Evolutionary conservation across 306 rosid genomes (phyloP).

Genomic region (Rosa persica): DNA sequence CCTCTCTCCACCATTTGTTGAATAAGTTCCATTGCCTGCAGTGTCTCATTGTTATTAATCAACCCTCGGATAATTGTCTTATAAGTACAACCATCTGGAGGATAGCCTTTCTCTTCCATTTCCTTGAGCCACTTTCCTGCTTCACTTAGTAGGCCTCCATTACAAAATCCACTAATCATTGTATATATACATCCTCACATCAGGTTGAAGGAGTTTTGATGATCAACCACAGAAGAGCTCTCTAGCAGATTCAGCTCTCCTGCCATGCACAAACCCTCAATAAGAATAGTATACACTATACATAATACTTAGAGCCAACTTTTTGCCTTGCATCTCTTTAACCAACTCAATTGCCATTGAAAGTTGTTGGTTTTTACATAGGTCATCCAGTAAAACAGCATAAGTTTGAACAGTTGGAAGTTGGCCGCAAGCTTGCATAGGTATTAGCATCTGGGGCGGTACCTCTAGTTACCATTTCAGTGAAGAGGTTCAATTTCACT

Average conservation of each 20-base stretch:
- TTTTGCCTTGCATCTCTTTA: background rate
- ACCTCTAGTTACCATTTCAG: no score
- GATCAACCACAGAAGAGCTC: background rate
- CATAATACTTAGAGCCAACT: background rate
- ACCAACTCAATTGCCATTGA: background rate
- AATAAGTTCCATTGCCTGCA: background rate
- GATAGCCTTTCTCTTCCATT: background rate
- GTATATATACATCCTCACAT: background rate
- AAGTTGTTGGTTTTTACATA: background rate
- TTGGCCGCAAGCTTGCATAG: background rate
- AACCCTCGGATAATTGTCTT: background rate
- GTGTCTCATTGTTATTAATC: background rate
- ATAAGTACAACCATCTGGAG: background rate
- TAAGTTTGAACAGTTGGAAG: constrained; percentile 1
- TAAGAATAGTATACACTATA: background rate
- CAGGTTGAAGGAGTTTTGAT: background rate
- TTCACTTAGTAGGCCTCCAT: background rate
- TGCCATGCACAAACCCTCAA: background rate
- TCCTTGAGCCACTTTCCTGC: background rate
- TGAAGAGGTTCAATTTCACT: no score
- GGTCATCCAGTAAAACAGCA: background rate
- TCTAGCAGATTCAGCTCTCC: background rate
- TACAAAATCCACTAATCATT: background rate
- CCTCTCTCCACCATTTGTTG: background rate
- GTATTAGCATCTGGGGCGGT: no score